Base-by-base conservation (phyloP, 768 basidiomycete species). In the Rhodotorula toruloides region DNA sequence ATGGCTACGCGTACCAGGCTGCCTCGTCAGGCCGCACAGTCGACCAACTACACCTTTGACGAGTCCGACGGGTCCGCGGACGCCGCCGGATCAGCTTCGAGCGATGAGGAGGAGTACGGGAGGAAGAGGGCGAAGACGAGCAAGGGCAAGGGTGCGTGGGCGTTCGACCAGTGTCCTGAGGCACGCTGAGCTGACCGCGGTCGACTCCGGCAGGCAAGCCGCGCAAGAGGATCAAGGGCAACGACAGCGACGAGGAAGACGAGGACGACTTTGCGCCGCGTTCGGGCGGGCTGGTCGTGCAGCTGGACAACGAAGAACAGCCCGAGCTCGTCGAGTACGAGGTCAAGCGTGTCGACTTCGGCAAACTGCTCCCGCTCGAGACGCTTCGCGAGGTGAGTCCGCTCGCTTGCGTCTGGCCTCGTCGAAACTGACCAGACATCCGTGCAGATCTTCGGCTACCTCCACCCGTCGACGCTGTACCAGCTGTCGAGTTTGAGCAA, bases 401-500 rank as follows among this genome's bases (percentile, higher is more conserved):
- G n/a, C n/a, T 10, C 31, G 42, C 21, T 29, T 21, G 5, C 22
- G 8, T 32, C 11, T 32, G 0, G 7, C 6, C 25, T 13, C 31
- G 2, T 21, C 19, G 25, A 14, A 34, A 19, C 9, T 31, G 19
- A 1, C 29, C 32, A 14, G 12, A 12, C 17, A 25, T 29, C 22
- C 47, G 31, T 6, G 31, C 48, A 49, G 48, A 32, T 49, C 16
- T 49, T 49, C 48, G 29, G n/a, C n/a, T 54, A 54, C 52, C 52
- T 54, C 36, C 11, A 25, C 25, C 52, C 52, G 9, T 12, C 1
- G 2, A 39, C 52, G 25, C 52, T 54, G 25, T 54, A 39, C 52
- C 14, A 13, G 11, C 52, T 54, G n/a, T n/a, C n/a, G n/a, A n/a
- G n/a, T n/a, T n/a, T 43, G 42, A 43, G 42, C 31, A 21, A 25